Percentiles rank a stretch among this genome's conserved stretches.
phyloP scores from a whole-genome alignment of 2,329 filamentous ascomycete species.

The Claviceps spartinae region DNA sequence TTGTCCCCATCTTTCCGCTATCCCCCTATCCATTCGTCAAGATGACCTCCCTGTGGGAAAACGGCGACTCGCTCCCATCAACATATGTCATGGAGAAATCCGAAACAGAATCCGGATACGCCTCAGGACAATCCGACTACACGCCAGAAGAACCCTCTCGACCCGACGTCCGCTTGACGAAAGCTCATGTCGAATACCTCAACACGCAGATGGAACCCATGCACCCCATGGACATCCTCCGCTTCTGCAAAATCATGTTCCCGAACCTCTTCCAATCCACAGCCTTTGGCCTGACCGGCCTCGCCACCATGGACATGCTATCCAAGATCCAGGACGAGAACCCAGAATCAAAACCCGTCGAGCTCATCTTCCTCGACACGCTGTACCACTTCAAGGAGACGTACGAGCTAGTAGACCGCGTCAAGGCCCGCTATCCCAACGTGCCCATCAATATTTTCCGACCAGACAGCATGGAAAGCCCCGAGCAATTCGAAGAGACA shows the following conservation, averaged over 20 bases:
- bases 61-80: constrained; percentile 26
- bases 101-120: constrained; percentile 73
- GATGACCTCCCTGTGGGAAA: constrained; percentile 14
- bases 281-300: constrained; percentile 67
- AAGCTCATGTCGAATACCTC: constrained; percentile 76
- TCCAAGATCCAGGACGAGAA: constrained; percentile 56
- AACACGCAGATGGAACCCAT: constrained; percentile 82
- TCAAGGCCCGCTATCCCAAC: constrained; percentile 63
- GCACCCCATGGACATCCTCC: constrained; percentile 79
- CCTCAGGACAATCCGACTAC: constrained; percentile 34
- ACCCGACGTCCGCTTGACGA: constrained; percentile 73
- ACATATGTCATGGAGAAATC: constrained; percentile 27
- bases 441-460: constrained; percentile 81
- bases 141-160: constrained; percentile 30
- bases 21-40: not conserved
- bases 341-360: constrained; percentile 44
- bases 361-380: constrained; percentile 72
- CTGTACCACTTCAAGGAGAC: constrained; percentile 74
- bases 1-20: not conserved
- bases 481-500: constrained; percentile 64
- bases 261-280: constrained; percentile 82
- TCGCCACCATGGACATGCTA: constrained; percentile 76
- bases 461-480: constrained; percentile 60
- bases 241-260: constrained; percentile 82
- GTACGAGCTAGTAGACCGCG: constrained; percentile 56